These are phyloP conservation scores for Chlamydomonas schloesseri DNA, from an alignment of 139 green algal species.

Conservation along the genomic window DNA sequence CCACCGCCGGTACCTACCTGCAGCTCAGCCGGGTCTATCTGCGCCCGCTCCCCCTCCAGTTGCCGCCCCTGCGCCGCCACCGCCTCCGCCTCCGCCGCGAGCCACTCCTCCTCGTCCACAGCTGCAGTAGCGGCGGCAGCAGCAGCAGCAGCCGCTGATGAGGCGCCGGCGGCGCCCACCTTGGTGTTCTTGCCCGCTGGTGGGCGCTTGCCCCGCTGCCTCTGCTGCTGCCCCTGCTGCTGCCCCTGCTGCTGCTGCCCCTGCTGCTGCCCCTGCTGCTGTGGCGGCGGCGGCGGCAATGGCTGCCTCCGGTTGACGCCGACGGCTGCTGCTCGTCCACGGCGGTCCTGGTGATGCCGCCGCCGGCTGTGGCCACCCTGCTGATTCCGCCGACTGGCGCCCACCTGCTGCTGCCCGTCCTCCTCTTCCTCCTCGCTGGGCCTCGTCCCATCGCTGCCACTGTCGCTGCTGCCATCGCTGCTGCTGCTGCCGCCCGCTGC, in stretches of 20 bases:
- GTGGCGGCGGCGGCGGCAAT: too few species aligned
- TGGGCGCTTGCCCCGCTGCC: neutral
- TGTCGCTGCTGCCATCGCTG: too few species aligned
- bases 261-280: too few species aligned
- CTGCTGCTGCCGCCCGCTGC: too few species aligned
- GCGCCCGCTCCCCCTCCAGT: slow-evolving; percentile 20
- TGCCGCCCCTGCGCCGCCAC: slow-evolving; percentile 23
- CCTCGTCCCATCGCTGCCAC: neutral
- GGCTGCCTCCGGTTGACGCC: too few species aligned
- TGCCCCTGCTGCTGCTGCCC: neutral
- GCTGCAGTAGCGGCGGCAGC: neutral
- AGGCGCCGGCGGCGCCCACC: too few species aligned
- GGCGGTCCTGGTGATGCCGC: neutral
- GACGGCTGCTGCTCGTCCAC: too few species aligned
- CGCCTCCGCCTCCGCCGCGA: slow-evolving; percentile 42
- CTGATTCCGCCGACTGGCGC: neutral
- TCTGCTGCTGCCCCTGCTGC: neutral
- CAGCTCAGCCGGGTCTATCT: slow-evolving; percentile 43
- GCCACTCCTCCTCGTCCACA: slow-evolving; percentile 29
- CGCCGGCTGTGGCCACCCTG: too few species aligned
- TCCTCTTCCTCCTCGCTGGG: neutral
- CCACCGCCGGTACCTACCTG: slow-evolving; percentile 8
- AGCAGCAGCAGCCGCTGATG: too few species aligned
- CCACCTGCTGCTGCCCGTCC: neutral
- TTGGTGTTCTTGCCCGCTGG: too few species aligned